Evolutionary conservation across 169 alveolate species (phyloP).

Genomic region (Nephromyces sp.): DNA sequence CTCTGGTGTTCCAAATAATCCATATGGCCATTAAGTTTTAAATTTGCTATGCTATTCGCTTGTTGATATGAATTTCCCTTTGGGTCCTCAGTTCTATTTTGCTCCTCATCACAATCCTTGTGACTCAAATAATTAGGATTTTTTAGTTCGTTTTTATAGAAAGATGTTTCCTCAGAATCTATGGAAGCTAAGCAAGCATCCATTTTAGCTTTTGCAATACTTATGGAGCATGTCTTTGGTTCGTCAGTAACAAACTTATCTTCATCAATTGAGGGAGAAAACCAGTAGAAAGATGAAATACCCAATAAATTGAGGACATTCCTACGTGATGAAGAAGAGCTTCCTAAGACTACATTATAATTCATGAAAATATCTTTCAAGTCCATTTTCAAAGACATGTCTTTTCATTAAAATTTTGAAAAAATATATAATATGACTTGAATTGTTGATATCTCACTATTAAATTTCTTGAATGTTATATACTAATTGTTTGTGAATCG

Average conservation of each 20-base stretch:
- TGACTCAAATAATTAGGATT: too few species aligned
- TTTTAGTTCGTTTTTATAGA: too few species aligned
- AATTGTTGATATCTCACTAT: too few species aligned
- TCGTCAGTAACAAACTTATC: not conserved
- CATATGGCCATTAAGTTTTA: not conserved
- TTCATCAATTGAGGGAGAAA: not conserved
- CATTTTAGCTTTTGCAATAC: not conserved
- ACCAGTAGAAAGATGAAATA: not conserved
- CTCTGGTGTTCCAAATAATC: too few species aligned
- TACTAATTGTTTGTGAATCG: not conserved
- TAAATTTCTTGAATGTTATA: not conserved
- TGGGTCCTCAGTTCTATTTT: too few species aligned
- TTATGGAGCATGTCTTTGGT: not conserved
- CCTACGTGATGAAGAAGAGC: not conserved
- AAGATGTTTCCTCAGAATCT: too few species aligned
- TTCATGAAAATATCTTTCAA: not conserved
- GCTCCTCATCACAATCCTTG: too few species aligned
- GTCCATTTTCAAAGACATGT: not conserved
- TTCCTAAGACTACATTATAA: not conserved
- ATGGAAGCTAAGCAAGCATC: too few species aligned
- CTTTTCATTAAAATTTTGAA: not conserved
- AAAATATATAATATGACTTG: not conserved
- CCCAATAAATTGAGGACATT: not conserved
- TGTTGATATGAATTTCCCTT: too few species aligned
- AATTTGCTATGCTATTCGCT: not conserved